These are phyloP conservation scores for Fusarium chuoi DNA, from an alignment of 2,329 filamentous ascomycete genomes.

Conservation along the genomic window DNA sequence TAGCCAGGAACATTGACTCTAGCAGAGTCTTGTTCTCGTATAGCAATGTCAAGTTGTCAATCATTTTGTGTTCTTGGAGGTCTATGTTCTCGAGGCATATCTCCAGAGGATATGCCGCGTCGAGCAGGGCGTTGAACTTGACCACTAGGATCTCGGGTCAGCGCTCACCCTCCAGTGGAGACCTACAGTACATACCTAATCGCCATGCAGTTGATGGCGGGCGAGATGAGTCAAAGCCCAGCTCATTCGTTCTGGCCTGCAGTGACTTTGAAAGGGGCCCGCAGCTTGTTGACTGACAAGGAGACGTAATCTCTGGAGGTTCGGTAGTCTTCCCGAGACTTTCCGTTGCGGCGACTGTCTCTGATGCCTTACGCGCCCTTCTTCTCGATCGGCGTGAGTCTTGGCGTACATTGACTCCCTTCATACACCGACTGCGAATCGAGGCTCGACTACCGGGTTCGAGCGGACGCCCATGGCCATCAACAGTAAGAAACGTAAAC, in stretches of 20 bases:
- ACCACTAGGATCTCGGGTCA: background rate
- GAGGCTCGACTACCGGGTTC: background rate
- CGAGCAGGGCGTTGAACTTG: background rate
- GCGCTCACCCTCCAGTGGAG: fast-evolving
- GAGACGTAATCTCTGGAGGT: fast-evolving
- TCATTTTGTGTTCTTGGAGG: background rate
- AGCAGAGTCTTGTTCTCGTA: background rate
- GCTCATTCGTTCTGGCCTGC: background rate
- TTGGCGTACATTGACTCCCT: constrained; percentile 1
- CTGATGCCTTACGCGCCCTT: background rate
- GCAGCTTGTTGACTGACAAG: background rate
- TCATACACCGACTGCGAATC: constrained; percentile 8
- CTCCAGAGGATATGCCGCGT: background rate
- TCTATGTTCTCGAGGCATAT: background rate
- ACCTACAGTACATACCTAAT: background rate
- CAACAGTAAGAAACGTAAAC: background rate
- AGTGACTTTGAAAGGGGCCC: background rate
- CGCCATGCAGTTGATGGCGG: background rate
- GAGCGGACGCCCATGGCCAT: background rate
- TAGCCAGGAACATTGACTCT: background rate
- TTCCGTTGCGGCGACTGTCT: fast-evolving
- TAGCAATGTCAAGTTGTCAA: background rate
- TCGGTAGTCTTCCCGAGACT: fast-evolving
- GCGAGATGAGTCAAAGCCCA: background rate
- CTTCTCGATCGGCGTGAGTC: constrained; percentile 1